Evolutionary conservation across 164 flowering plant genomes (phyloP).

Genomic region (Dillenia suffruticosa): DNA sequence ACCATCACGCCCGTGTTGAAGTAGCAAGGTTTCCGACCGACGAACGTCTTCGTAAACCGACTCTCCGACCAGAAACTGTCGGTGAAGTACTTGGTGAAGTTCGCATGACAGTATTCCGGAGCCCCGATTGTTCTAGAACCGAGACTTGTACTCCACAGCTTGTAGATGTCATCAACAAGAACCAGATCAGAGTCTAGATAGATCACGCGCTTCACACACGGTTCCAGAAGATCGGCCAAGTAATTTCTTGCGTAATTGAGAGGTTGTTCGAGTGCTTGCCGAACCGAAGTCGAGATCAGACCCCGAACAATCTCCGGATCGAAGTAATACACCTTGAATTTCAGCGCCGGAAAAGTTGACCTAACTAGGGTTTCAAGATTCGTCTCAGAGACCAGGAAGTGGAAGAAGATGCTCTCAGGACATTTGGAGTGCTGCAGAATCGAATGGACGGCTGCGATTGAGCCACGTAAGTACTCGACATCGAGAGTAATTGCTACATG

Average conservation of each 20-base stretch:
- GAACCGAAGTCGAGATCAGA: constrained; percentile 29
- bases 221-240: constrained; percentile 25
- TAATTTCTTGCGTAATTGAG: constrained; percentile 34
- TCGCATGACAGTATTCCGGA: constrained; percentile 40
- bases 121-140: constrained; percentile 25
- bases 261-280: constrained; percentile 36
- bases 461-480: constrained; percentile 25
- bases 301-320: constrained; percentile 19
- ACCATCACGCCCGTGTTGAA: neutral
- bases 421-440: constrained; percentile 24
- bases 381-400: constrained; percentile 21
- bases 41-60: constrained; percentile 16
- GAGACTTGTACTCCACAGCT: constrained; percentile 27
- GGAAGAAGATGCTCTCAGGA: constrained; percentile 27
- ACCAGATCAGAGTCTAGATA: constrained; percentile 39
- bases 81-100: constrained; percentile 35
- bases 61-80: constrained; percentile 22
- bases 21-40: constrained; percentile 10
- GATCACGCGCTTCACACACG: constrained; percentile 34
- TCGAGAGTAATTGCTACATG: constrained; percentile 35
- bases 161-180: constrained; percentile 30
- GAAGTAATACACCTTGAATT: constrained; percentile 29
- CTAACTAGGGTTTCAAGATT: constrained; percentile 18
- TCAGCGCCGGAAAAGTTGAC: constrained; percentile 24
- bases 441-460: constrained; percentile 29